phyloP scores from a whole-genome alignment of 2,329 filamentous ascomycete species.

The Phaeosphaeriaceae sp. region DNA sequence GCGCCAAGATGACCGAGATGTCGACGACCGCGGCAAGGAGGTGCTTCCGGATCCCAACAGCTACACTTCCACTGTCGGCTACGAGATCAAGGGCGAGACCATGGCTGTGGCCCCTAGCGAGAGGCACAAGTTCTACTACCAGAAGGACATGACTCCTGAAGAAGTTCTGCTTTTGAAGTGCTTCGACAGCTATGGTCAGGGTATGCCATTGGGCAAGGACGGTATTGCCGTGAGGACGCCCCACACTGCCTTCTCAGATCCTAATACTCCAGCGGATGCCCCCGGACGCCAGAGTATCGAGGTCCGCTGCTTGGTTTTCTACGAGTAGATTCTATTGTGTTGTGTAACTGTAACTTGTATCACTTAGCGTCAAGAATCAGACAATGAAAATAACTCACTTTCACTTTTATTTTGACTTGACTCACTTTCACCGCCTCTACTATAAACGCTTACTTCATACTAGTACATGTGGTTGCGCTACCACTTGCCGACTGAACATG shows the following conservation, averaged over 20 bases:
- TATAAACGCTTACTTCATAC: too few species aligned
- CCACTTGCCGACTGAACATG: too few species aligned
- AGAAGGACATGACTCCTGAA: slow-evolving; percentile 70
- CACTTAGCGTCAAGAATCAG: background rate
- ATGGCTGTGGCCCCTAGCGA: slow-evolving; percentile 65
- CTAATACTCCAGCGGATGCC: slow-evolving; percentile 58
- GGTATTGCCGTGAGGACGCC: slow-evolving; percentile 59
- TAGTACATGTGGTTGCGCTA: too few species aligned
- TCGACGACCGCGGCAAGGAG: slow-evolving; percentile 67
- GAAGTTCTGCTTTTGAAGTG: slow-evolving; percentile 63
- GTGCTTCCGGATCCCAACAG: slow-evolving; percentile 57
- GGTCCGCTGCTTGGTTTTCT: slow-evolving; percentile 69
- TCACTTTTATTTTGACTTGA: slow-evolving; percentile 1
- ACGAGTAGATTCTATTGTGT: slow-evolving; percentile 50
- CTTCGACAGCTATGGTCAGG: slow-evolving; percentile 55
- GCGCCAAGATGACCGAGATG: slow-evolving; percentile 43
- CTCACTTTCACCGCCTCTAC: background rate
- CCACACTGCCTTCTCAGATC: slow-evolving; percentile 71
- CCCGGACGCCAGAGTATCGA: slow-evolving; percentile 68
- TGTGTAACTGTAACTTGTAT: background rate
- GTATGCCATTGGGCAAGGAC: slow-evolving; percentile 47
- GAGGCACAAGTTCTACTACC: slow-evolving; percentile 68
- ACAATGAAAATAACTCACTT: background rate
- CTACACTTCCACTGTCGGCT: slow-evolving; percentile 62
- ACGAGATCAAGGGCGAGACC: slow-evolving; percentile 69